These are phyloP conservation scores for Capronia coronata DNA, from an alignment of 2,329 filamentous ascomycete species.

Conservation along the genomic window DNA sequence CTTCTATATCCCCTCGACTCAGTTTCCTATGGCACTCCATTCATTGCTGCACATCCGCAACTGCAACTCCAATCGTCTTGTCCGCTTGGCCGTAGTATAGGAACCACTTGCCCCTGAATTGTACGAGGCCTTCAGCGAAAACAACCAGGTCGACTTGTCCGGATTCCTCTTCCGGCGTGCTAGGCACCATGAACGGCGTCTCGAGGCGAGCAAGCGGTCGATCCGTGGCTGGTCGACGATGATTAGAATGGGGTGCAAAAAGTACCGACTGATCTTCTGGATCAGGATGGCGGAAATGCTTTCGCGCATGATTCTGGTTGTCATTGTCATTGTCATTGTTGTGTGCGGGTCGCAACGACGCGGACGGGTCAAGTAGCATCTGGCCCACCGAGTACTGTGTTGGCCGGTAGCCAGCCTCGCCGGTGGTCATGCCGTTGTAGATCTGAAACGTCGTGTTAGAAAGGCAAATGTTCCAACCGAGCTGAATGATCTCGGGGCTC, in stretches of 20 bases:
- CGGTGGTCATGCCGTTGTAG: constrained; percentile 26
- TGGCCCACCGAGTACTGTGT: constrained; percentile 33
- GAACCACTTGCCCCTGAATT: constrained; percentile 33
- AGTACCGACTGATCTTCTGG: no score
- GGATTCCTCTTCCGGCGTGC: constrained; percentile 28
- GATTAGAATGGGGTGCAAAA: background rate
- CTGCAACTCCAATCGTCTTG: constrained; percentile 9
- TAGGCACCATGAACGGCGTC: constrained; percentile 30
- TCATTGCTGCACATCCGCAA: background rate
- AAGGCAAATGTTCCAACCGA: no score
- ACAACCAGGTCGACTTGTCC: constrained; percentile 33
- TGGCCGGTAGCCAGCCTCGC: constrained; percentile 28
- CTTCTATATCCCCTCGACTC: no score
- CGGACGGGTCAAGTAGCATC: constrained; percentile 33
- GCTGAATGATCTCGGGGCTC: no score
- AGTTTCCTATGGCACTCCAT: no score
- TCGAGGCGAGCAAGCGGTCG: constrained; percentile 32
- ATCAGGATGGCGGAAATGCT: no score
- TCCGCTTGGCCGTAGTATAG: constrained; percentile 33
- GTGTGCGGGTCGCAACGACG: no score
- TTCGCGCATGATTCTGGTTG: no score
- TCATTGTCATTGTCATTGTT: constrained; percentile 2
- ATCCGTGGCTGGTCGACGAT: background rate
- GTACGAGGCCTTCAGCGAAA: constrained; percentile 33
- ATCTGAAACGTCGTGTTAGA: constrained; percentile 2